Base-by-base conservation (phyloP, 1,284 basidiomycete species). In the Ceratobasidium sp. region DNA sequence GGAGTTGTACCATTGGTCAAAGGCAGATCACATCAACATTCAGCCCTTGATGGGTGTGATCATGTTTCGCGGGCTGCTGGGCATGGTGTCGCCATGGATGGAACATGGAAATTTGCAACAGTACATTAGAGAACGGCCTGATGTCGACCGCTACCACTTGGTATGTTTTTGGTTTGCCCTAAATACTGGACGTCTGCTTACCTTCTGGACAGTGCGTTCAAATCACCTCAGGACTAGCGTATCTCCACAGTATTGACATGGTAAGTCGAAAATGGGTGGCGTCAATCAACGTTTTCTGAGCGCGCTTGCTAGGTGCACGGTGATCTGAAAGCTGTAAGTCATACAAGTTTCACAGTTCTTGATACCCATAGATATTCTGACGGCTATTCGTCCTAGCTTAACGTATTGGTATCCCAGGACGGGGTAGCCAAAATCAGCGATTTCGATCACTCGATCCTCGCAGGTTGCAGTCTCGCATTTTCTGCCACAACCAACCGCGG, bases 371-470 rank as follows among this genome's bases (percentile, higher is more conserved):
- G 50, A 24, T 51, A 17, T 41, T 41, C 11, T 41, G 36, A 41
- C 11, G 36, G 11, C 36, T 11, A 41, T 41, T 41, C 11, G 11
- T 14, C n/a, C 9, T 41, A 66, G 64, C 29, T 33, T 33, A 66
- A 66, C 47, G 24, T 66, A 36, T 45, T 66, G 36, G 64, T 66
- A 22, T 47, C 29, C 19, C 27, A 53, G 36, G 33, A 54, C 36
- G 48, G 64, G 31, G 31, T 54, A 24, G 48, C 50, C 6, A 66
- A 57, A 48, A 51, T 69, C 8, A 59, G 53, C 27, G 66, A 69
- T 27, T 69, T 69, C 33, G 66, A 69, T 54, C 66, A 69, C 44
- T 56, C 66, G n/a, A 57, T 69, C 33, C 33, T 69, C 14, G 29
- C 66, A 1, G 53, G 33, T 5, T 69, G 44, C 41, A 69, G 29